These are phyloP conservation scores for Austropuccinia psidii DNA, from an alignment of 1,284 basidiomycete species.

Conservation along the genomic window DNA sequence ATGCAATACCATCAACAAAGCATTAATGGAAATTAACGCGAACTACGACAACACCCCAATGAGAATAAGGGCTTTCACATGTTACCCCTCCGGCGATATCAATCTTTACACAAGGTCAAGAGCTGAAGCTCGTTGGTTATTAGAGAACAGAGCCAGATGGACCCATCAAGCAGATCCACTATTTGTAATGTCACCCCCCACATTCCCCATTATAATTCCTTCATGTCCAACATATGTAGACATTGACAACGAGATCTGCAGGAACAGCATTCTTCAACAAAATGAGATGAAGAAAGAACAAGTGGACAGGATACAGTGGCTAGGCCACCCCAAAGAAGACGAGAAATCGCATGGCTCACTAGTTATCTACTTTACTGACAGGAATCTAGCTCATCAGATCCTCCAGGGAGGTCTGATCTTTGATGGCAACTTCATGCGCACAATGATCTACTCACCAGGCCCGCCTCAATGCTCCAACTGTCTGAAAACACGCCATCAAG, in stretches of 20 bases:
- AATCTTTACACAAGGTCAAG: too few relatives aligned
- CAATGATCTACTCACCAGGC: not conserved
- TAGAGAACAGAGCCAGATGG: not conserved
- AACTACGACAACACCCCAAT: too few relatives aligned
- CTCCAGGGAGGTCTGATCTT: not conserved
- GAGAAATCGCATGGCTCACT: not conserved
- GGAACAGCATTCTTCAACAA: not conserved
- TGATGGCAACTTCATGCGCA: not conserved
- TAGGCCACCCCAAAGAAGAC: not conserved
- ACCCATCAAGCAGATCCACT: not conserved
- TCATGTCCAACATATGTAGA: not conserved
- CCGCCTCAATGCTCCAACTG: not conserved
- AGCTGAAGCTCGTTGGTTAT: not conserved
- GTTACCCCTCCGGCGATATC: too few relatives aligned
- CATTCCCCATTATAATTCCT: not conserved
- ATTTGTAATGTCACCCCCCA: not conserved
- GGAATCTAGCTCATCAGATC: not conserved
- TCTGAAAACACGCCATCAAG: not conserved
- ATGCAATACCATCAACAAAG: too few relatives aligned
- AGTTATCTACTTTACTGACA: not conserved
- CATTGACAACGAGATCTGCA: not conserved
- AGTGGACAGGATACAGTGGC: not conserved
- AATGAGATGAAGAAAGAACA: not conserved
- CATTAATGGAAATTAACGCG: too few relatives aligned
- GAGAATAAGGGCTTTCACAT: too few relatives aligned